Evolutionary conservation across 768 basidiomycete species (phyloP).

Genomic region (Trametes sanguinea): DNA sequence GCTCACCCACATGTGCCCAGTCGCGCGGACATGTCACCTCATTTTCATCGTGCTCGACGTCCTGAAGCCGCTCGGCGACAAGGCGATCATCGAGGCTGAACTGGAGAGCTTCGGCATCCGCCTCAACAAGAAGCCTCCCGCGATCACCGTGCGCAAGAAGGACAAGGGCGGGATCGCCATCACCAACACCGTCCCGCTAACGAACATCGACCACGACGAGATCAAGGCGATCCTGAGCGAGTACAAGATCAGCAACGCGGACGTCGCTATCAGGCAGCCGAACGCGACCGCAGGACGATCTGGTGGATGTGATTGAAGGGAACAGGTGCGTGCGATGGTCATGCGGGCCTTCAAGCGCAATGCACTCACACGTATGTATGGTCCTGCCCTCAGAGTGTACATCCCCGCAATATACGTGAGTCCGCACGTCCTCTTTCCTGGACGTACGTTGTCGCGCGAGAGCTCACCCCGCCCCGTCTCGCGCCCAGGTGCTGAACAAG

Average conservation of each 20-base stretch:
- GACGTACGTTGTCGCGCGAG: too few relatives aligned
- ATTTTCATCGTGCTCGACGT: conserved; percentile 99
- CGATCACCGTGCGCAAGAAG: conserved; percentile 79
- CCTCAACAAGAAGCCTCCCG: conserved; percentile 92
- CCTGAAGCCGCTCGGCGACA: conserved; percentile 95
- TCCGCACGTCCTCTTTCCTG: background rate
- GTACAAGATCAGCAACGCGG: conserved; percentile 86
- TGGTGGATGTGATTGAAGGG: conserved; percentile 97
- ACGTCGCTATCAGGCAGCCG: conserved; percentile 91
- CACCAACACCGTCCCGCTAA: conserved; percentile 95
- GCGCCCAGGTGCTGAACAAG: conserved; percentile 34
- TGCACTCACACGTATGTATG: background rate
- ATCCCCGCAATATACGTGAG: conserved; percentile 89
- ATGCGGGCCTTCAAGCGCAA: background rate
- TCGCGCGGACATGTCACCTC: conserved; percentile 96
- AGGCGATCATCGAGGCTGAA: conserved; percentile 87
- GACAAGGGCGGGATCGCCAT: conserved; percentile 94
- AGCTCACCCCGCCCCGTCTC: background rate
- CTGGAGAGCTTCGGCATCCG: conserved; percentile 98
- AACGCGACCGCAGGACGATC: conserved; percentile 93
- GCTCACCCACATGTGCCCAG: conserved; percentile 41
- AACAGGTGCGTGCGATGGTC: conserved; percentile 61
- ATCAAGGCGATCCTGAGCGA: conserved; percentile 94
- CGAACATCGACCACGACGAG: conserved; percentile 93
- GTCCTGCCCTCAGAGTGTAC: conserved; percentile 62